Evolutionary conservation across 163 green algal genomes (phyloP).

Genomic region (Chlamydomonas reinhardtii): DNA sequence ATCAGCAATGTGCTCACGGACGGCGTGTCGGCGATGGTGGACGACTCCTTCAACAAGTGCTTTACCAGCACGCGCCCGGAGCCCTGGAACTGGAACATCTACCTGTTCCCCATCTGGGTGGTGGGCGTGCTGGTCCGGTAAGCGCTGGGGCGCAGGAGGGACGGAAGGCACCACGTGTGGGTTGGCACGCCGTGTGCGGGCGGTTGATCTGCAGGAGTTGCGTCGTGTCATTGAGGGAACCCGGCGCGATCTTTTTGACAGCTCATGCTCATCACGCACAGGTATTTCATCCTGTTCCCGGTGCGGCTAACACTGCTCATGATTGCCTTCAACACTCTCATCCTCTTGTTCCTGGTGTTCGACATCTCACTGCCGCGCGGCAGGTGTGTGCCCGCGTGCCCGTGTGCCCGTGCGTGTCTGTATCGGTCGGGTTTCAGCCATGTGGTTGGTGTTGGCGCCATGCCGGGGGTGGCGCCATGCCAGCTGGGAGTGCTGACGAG

Average conservation of each 20-base stretch:
- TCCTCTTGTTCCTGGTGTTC: constrained; percentile 85
- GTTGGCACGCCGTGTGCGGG: neutral
- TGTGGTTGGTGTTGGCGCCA: too few relatives aligned
- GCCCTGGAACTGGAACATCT: constrained; percentile 98
- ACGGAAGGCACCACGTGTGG: too few relatives aligned
- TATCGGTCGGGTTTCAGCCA: too few relatives aligned
- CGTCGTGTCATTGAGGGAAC: too few relatives aligned
- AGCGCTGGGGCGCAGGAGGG: neutral
- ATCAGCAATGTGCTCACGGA: constrained; percentile 88
- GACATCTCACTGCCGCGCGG: constrained; percentile 64
- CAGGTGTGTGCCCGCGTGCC: too few relatives aligned
- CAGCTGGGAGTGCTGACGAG: too few relatives aligned
- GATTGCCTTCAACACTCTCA: constrained; percentile 81
- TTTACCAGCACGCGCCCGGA: constrained; percentile 86
- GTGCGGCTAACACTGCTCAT: constrained; percentile 86
- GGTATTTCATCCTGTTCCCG: constrained; percentile 94
- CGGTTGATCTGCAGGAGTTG: too few relatives aligned
- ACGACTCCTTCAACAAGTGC: constrained; percentile 97
- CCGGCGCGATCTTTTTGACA: too few relatives aligned
- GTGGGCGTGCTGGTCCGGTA: constrained; percentile 56
- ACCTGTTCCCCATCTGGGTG: constrained; percentile 93
- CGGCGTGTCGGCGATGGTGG: constrained; percentile 86
- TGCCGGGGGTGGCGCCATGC: too few relatives aligned
- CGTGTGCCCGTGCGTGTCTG: too few relatives aligned
- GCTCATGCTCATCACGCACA: neutral